phyloP scores from a whole-genome alignment of 345 rosid genomes.

The Eucalyptus sp. region DNA sequence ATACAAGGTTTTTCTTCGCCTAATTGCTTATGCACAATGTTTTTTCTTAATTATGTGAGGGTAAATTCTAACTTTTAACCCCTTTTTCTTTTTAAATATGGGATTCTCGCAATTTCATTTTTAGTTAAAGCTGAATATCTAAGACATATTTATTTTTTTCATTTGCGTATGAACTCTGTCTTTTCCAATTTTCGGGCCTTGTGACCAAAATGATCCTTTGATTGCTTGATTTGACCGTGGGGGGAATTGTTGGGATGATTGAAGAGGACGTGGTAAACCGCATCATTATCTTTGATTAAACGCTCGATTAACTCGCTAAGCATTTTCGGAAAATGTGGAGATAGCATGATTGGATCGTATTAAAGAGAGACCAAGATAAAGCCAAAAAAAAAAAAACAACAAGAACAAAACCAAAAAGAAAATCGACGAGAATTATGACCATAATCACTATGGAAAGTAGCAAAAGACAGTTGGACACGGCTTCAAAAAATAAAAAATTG shows the following conservation, averaged over 20 bases:
- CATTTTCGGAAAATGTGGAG: not conserved
- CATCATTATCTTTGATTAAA: not conserved
- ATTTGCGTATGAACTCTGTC: not conserved
- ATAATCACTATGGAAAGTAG: not conserved
- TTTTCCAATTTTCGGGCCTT: not conserved
- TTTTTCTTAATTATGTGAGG: not conserved
- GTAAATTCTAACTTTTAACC: not conserved
- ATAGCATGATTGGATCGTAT: not conserved
- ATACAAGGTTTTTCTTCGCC: not conserved
- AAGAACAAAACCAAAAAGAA: not conserved
- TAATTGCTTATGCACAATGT: not conserved
- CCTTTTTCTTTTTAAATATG: not conserved
- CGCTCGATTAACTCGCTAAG: not conserved
- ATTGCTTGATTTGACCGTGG: not conserved
- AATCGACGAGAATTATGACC: not conserved
- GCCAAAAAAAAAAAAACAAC: not conserved
- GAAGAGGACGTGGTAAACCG: not conserved
- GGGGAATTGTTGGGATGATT: not conserved
- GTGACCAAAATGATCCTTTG: not conserved
- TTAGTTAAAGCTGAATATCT: no score
- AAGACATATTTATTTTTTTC: not conserved
- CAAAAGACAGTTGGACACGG: not conserved
- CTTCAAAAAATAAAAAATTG: not conserved
- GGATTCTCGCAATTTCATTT: not conserved
- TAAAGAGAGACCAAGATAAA: not conserved